These are phyloP conservation scores for Penicillium sp. DNA, from an alignment of 2,329 filamentous ascomycete genomes.

Conservation along the genomic window DNA sequence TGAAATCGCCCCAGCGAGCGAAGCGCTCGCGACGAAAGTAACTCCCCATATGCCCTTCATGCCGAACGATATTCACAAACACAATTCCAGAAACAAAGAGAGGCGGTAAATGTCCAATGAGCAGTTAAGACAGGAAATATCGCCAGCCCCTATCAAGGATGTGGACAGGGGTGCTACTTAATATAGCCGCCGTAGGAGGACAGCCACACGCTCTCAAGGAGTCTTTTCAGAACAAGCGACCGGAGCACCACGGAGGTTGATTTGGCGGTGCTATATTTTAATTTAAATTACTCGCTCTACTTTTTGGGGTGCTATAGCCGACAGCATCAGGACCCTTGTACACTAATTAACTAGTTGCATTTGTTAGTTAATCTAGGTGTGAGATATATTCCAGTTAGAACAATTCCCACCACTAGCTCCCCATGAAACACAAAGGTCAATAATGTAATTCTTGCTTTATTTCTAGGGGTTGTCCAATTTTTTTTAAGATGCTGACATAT, in stretches of 20 bases:
- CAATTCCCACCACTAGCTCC: background rate
- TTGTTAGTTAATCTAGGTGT: background rate
- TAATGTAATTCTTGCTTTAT: background rate
- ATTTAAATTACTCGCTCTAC: background rate
- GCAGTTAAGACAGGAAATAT: background rate
- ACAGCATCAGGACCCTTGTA: background rate
- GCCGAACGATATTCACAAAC: background rate
- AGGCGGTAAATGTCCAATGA: background rate
- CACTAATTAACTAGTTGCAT: background rate
- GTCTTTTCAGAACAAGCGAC: background rate
- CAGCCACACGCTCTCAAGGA: background rate
- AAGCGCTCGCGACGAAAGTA: background rate
- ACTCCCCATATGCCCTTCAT: constrained; percentile 6
- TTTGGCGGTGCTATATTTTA: background rate
- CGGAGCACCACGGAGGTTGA: background rate
- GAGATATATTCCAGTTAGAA: background rate
- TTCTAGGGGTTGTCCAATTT: too few species aligned
- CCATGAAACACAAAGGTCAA: background rate
- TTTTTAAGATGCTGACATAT: background rate
- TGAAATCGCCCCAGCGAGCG: constrained; percentile 5
- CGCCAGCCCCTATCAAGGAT: background rate
- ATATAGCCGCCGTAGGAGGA: background rate
- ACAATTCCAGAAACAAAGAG: background rate
- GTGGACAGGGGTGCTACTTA: background rate
- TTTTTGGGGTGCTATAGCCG: background rate